phyloP scores from a whole-genome alignment of 305 asterid species.

The Fraxinus sp. region DNA sequence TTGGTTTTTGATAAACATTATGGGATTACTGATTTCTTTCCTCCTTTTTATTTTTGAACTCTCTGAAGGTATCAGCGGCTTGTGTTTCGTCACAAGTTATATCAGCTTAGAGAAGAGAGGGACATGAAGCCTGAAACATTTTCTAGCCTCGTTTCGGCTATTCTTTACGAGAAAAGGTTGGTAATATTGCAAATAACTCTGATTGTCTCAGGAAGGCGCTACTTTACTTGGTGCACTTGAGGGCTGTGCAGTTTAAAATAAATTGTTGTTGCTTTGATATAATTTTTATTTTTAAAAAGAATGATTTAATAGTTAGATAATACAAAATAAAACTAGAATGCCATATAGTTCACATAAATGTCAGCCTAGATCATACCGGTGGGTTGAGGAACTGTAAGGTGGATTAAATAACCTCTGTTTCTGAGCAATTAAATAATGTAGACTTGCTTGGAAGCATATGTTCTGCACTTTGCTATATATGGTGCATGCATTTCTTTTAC shows the following conservation, averaged over 20 bases:
- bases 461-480: neutral
- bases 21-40: neutral
- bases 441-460: neutral
- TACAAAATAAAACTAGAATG: neutral
- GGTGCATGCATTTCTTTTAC: neutral
- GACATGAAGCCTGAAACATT: slow-evolving; percentile 97
- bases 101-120: slow-evolving; percentile 92
- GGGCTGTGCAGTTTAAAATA: neutral
- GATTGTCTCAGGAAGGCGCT: neutral
- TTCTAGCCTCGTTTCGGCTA: slow-evolving; percentile 94
- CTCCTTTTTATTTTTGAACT: neutral
- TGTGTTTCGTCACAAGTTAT: slow-evolving; percentile 82
- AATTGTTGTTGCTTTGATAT: neutral
- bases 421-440: neutral
- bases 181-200: slow-evolving; percentile 9
- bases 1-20: neutral
- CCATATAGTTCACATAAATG: neutral
- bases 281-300: neutral
- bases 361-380: neutral
- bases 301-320: neutral
- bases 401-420: neutral
- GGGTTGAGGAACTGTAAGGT: neutral
- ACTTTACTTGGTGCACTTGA: neutral
- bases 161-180: slow-evolving; percentile 90
- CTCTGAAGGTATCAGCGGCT: slow-evolving; percentile 74